A percentile compares a stretch with the other conserved stretches of the same genome.
Conservation (phyloP, 306 rosid species). For the Fragaria vesca region DNA sequence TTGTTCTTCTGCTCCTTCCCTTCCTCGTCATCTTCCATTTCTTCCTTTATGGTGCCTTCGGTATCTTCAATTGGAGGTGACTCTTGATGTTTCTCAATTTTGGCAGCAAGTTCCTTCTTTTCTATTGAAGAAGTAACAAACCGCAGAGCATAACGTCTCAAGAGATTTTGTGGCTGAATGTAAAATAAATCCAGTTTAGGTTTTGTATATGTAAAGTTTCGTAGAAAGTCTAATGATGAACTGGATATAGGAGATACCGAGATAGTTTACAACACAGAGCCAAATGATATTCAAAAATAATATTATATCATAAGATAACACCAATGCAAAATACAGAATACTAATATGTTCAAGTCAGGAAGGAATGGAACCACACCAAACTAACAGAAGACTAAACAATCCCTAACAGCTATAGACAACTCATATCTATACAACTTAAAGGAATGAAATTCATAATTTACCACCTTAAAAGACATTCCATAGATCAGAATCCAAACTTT, state of each 20-base stretch:
- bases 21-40: constrained; percentile 32
- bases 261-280: background rate
- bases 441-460: background rate
- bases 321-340: background rate
- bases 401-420: background rate
- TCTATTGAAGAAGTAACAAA: constrained; percentile 72
- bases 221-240: background rate
- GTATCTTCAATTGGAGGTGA: constrained; percentile 36
- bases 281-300: background rate
- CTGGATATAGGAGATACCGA: background rate
- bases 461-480: background rate
- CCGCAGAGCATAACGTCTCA: constrained; percentile 54
- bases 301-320: background rate
- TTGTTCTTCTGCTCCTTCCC: constrained; percentile 34
- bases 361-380: background rate
- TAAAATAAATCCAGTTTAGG: constrained; percentile 26
- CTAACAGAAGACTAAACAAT: background rate
- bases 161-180: constrained; percentile 73
- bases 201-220: background rate
- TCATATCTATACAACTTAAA: background rate
- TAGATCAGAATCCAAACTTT: background rate
- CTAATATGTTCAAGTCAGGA: background rate
- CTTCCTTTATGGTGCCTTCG: constrained; percentile 29
- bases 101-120: constrained; percentile 56
- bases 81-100: constrained; percentile 43